phyloP scores from a whole-genome alignment of 805 yeast species.

The Blastobotrys attinorum region DNA sequence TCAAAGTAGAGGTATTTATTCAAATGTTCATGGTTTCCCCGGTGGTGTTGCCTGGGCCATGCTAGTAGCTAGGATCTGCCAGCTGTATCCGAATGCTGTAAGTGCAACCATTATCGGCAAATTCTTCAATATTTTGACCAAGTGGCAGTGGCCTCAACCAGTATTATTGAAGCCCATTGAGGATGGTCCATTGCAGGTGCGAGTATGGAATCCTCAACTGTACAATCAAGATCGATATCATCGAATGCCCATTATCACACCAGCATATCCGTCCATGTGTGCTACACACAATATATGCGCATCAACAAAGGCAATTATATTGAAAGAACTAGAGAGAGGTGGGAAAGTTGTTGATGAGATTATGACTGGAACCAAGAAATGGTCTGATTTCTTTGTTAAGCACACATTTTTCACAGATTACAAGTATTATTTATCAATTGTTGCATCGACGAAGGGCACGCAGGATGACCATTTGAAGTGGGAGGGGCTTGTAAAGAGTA shows the following conservation, averaged over 20 bases:
- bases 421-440: conserved; percentile 77
- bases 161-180: conserved; percentile 87
- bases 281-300: conserved; percentile 93
- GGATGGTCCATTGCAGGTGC: conserved; percentile 92
- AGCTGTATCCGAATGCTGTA: conserved; percentile 91
- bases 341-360: conserved; percentile 63
- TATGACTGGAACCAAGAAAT: conserved; percentile 48
- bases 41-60: conserved; percentile 99
- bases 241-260: conserved; percentile 96
- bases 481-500: conserved; percentile 91
- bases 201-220: conserved; percentile 93
- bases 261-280: conserved; percentile 98
- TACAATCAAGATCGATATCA: conserved; percentile 87
- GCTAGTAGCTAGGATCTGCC: conserved; percentile 97
- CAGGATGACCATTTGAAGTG: conserved; percentile 82
- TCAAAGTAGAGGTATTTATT: conserved; percentile 86
- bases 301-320: conserved; percentile 77
- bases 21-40: conserved; percentile 93
- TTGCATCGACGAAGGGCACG: conserved; percentile 64
- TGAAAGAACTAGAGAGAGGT: conserved; percentile 76
- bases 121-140: conserved; percentile 74
- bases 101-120: conserved; percentile 86
- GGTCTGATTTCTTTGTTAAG: conserved; percentile 70
- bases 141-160: conserved; percentile 99
- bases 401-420: conserved; percentile 79